A percentile compares a stretch with the other conserved stretches of the same genome.
These are phyloP conservation scores for Starmera amethionina DNA, from an alignment of 805 yeast genomes.

Conservation along the genomic window DNA sequence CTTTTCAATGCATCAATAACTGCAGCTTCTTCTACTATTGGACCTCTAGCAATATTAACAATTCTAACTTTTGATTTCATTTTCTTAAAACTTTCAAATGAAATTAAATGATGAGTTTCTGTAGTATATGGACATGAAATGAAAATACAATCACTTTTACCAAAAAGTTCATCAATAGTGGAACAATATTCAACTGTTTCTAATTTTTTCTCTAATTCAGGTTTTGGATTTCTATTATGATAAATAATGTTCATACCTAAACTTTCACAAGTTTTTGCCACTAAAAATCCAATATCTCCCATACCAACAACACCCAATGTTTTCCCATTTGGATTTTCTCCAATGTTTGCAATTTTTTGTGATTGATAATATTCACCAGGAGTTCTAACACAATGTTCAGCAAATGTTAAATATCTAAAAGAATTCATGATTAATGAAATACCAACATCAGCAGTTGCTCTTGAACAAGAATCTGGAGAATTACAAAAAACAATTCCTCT, in stretches of 20 bases:
- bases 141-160: conserved; percentile 22
- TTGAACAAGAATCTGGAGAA: conserved; percentile 28
- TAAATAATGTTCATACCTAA: conserved; percentile 35
- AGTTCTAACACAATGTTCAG: conserved; percentile 27
- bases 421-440: conserved; percentile 22
- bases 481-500: conserved; percentile 26
- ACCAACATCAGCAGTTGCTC: conserved; percentile 32
- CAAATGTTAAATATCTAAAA: conserved; percentile 26
- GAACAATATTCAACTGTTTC: conserved; percentile 27
- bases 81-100: conserved; percentile 17
- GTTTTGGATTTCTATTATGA: conserved; percentile 27
- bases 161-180: conserved; percentile 18
- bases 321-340: conserved; percentile 31
- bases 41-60: conserved; percentile 30
- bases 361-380: conserved; percentile 23
- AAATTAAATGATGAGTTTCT: conserved; percentile 29
- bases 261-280: conserved; percentile 31
- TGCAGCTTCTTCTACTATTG: conserved; percentile 29
- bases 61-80: conserved; percentile 22
- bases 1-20: conserved; percentile 29
- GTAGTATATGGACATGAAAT: conserved; percentile 29
- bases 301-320: conserved; percentile 37
- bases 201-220: conserved; percentile 24
- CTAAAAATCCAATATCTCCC: conserved; percentile 36
- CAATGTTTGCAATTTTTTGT: conserved; percentile 21